Percentiles rank a stretch among this genome's conserved stretches.
Conservation (phyloP, 169 alveolate species). For the Cryptosporidium sp. region DNA sequence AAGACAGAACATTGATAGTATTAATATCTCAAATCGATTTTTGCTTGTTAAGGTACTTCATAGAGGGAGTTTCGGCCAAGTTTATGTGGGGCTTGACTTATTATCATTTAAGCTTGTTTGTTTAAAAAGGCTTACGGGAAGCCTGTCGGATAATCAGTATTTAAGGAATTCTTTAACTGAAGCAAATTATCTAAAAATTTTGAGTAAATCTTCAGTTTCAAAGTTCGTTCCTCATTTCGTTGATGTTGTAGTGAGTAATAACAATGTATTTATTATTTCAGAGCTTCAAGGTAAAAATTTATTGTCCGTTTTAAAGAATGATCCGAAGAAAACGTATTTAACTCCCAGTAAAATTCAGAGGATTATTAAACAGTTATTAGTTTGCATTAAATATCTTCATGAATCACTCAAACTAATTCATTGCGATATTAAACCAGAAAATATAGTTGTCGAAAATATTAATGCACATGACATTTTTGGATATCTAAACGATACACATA, state of each 20-base stretch:
- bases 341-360: conserved; percentile 30
- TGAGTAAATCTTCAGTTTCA: neutral
- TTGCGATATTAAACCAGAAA: conserved; percentile 96
- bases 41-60: conserved; percentile 2
- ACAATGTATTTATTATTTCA: neutral
- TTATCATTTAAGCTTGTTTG: conserved; percentile 19
- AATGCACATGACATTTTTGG: conserved; percentile 38
- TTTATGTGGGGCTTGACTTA: conserved; percentile 23
- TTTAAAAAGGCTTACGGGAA: conserved; percentile 18
- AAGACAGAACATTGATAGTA: neutral
- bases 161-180: conserved; percentile 22
- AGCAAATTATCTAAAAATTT: conserved; percentile 10
- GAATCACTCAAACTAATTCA: conserved; percentile 86
- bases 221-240: conserved; percentile 21
- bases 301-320: neutral
- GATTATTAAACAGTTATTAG: conserved; percentile 48
- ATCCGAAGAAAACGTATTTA: neutral
- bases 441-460: conserved; percentile 87
- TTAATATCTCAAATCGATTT: conserved; percentile 15
- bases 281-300: conserved; percentile 47
- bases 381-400: conserved; percentile 26
- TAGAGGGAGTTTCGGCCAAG: conserved; percentile 22
- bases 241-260: neutral
- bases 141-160: neutral
- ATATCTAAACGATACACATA: neutral